Evolutionary conservation across 345 rosid species (phyloP), one percentile per base, ranked within the genome.

Genomic region (Eucalyptus marginata): DNA sequence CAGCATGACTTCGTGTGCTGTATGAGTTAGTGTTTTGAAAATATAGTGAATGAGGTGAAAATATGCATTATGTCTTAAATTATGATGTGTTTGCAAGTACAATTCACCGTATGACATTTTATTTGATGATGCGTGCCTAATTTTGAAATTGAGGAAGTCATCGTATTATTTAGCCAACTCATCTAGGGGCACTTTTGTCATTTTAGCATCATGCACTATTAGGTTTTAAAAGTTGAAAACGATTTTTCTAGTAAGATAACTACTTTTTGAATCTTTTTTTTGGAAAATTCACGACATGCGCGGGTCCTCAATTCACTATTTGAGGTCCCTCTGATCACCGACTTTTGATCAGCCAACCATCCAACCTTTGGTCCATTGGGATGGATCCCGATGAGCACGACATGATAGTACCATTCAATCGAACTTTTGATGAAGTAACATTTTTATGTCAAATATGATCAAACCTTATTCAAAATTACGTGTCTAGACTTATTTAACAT

Each of bases 1-100:
- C 0, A 2, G 18, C 36, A n/a, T 7, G 18, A 29, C 36, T 64
- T 29, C 5, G 1, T 14, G 76, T n/a, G 40, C 2, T 18, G 6
- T 9, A 33, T 17, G 80, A 68, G 80, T 68, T 17, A 68, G 33
- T 1, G 0, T 59, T 59, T 59, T 59, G 66, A 27, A 59, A 59
- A 59, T 27, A 27, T 59, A 6, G 0, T 3, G 31, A 59, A 59
- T 59, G 66, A 59, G 7, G 7, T 25, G 66, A 27, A 27, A 25
- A 59, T 59, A 27, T 59, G 66, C 2, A 0, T 59, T 27, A 59
- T 56, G 66, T 27, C 31, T 7, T 59, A 59, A 27, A 12, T 59
- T 59, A 59, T 59, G 31, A 59, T 59, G 66, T 59, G 15, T 27
- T 3, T 59, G n/a, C 15, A 59, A 0, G n/a, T 59, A 31, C 31